Conservation (phyloP, 768 basidiomycete genomes). For the Pisolithus tinctorius region DNA sequence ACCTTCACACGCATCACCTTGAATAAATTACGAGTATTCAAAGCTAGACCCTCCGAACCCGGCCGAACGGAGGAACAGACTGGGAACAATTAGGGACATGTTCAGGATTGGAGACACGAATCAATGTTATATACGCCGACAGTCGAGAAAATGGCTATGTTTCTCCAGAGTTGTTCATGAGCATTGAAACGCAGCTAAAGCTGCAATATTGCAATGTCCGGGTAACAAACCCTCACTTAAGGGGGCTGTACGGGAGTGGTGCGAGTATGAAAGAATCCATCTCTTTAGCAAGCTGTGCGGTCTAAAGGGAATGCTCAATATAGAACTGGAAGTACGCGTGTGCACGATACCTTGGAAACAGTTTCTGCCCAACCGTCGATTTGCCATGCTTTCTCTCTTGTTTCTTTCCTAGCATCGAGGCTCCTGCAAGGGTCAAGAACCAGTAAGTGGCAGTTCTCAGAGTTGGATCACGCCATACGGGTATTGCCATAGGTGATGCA, state of each 20-base stretch:
- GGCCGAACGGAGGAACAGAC: too few relatives aligned
- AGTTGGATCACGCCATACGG: constrained; percentile 45
- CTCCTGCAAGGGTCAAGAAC: constrained; percentile 35
- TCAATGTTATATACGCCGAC: not conserved
- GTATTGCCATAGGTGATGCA: constrained; percentile 98
- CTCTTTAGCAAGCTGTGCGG: constrained; percentile 72
- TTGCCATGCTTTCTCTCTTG: constrained; percentile 87
- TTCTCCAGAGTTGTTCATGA: not conserved
- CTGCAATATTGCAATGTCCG: not conserved
- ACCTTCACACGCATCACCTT: constrained; percentile 13
- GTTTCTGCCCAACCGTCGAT: constrained; percentile 95
- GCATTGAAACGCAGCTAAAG: not conserved
- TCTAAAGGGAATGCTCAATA: constrained; percentile 40
- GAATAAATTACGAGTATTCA: constrained; percentile 5
- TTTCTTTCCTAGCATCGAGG: constrained; percentile 75
- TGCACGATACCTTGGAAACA: constrained; percentile 64
- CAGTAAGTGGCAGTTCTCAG: constrained; percentile 3
- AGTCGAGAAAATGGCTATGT: not conserved
- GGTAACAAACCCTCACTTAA: constrained; percentile 45
- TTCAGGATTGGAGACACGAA: not conserved
- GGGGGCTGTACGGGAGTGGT: constrained; percentile 77
- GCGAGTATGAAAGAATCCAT: constrained; percentile 86
- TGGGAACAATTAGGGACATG: too few relatives aligned
- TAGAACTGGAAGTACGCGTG: constrained; percentile 10
- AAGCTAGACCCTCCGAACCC: constrained; percentile 2